A percentile compares a stretch with the other conserved stretches of the same genome.
These are phyloP conservation scores for Zygoascus sp. DNA, from an alignment of 1,139 yeast genomes.

Conservation along the genomic window DNA sequence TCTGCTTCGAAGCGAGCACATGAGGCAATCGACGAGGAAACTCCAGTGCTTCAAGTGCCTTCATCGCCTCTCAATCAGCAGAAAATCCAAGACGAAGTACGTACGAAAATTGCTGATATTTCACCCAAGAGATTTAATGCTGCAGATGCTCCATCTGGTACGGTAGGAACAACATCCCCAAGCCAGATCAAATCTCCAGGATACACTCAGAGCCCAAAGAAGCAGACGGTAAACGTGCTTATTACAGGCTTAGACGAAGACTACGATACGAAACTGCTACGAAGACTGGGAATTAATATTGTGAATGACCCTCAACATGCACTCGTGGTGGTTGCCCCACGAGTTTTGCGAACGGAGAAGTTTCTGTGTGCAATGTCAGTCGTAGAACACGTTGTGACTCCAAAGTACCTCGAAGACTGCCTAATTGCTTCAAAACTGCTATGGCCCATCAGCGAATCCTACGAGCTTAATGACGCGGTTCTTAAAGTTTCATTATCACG, in stretches of 20 bases:
- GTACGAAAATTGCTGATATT: not conserved
- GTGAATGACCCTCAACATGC: constrained; percentile 32
- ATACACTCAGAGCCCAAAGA: constrained; percentile 9
- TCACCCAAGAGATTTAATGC: not conserved
- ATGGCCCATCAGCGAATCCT: constrained; percentile 27
- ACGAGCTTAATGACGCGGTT: constrained; percentile 24
- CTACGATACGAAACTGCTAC: constrained; percentile 17
- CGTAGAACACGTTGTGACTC: constrained; percentile 39
- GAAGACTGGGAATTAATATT: constrained; percentile 29
- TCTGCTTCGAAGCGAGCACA: not conserved
- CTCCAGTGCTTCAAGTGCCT: not conserved
- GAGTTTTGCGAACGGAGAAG: constrained; percentile 77
- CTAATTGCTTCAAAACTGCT: constrained; percentile 15
- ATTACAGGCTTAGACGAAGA: constrained; percentile 23
- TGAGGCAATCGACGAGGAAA: not conserved
- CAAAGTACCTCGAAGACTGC: constrained; percentile 32
- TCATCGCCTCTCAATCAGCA: not conserved
- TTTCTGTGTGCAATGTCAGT: constrained; percentile 51
- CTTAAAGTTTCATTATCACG: constrained; percentile 28
- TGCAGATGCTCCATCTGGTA: not conserved
- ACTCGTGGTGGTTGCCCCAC: constrained; percentile 58
- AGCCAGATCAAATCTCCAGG: not conserved
- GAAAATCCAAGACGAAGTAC: not conserved
- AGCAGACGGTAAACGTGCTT: constrained; percentile 22
- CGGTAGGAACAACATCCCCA: not conserved